Evolutionary conservation across 1,284 basidiomycete species (phyloP), one percentile per base, ranked within the genome.

Genomic region (Psilocybe mexicana): DNA sequence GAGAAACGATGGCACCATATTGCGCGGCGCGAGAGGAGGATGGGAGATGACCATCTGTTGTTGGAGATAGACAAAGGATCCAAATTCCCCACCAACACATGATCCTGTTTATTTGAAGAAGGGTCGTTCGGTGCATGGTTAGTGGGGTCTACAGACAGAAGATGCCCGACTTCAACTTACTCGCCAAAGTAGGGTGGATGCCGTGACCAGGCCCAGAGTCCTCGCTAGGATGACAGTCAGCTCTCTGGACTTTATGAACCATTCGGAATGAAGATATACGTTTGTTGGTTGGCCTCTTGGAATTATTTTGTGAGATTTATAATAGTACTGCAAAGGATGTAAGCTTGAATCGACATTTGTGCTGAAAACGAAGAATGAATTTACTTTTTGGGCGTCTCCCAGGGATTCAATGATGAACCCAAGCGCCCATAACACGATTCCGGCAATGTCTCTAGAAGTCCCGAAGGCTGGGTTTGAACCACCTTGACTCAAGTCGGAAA

Each of bases 171-270:
- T 12, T 18, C 77, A 10, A 43, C 81, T 69, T 67, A 86, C 82
- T 91, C 88, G 68, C 88, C 88, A 67, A 90, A 89, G 69, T 90
- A 92, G 6, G 88, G 85, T 28, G 90, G 89, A 62, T 91, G 85
- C 18, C 84, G 79, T 24, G 85, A 86, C 78, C 82, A 88, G 8
- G 66, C 73, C 84, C 84, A 86, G 2, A 85, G 58, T 1, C 83
- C 84, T 38, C 63, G 70, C 82, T 84, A 51, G 26, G 57, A 50
- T 11, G n/a, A 7, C 3, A 52, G 55, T 28, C 28, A 26, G 23
- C n/a, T 1, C 10, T 24, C 23, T 26, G 1, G 10, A n/a, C 2
- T 48, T 33, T 49, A 40, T 35, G 18, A 6, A n/a, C 38, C 36
- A 36, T 12, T 28, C 2, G 25, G 1, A 10, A 28, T 38, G n/a